Evolutionary conservation across 148 eudicot species (phyloP), one percentile per base, ranked within the genome.

Genomic region (Hydrangea macrophylla): DNA sequence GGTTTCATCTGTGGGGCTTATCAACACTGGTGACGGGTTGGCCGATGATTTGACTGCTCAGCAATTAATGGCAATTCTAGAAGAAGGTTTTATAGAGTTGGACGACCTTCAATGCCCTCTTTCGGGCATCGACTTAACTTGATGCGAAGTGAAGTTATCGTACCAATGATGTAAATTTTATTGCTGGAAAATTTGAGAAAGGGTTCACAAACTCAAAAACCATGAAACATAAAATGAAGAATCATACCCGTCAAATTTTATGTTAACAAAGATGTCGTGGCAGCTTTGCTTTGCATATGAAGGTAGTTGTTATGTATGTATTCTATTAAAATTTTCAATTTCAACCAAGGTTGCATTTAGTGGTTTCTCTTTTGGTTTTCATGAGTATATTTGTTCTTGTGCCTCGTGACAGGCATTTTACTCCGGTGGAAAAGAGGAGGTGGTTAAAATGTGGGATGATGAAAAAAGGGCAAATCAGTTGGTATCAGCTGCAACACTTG

Each of bases 31-130:
- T 44, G 33, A 55, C 20, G 0, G 57, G 27, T 58, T 77, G 48
- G 58, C 36, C 7, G 69, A 70, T 32, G 23, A 44, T 55, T 51
- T 68, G 57, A 39, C 63, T 66, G 62, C 75, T 40, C 45, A 45
- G 45, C 68, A 66, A 39, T n/a, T n/a, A 56, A 40, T 6, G 58
- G 59, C 67, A 51, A 73, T 73, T 44, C 30, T 67, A 20, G 85
- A 82, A 63, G 80, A 76, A 57, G 85, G 76, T 58, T 82, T 23
- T 70, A 59, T 82, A 56, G 80, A 79, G 70, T 31, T 82, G 76
- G 85, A 82, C 63, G 85, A 82, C 73, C 78, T 82, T 60, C 35
- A 75, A 39, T 73, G 58, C 60, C 76, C 76, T 2, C 62, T 73
- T 61, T 37, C 53, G 12, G 70, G 59, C 13, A 25, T 59, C 27